Evolutionary conservation across 352 stramenopile species (phyloP).

Genomic region (Phytophthora pinifolia): DNA sequence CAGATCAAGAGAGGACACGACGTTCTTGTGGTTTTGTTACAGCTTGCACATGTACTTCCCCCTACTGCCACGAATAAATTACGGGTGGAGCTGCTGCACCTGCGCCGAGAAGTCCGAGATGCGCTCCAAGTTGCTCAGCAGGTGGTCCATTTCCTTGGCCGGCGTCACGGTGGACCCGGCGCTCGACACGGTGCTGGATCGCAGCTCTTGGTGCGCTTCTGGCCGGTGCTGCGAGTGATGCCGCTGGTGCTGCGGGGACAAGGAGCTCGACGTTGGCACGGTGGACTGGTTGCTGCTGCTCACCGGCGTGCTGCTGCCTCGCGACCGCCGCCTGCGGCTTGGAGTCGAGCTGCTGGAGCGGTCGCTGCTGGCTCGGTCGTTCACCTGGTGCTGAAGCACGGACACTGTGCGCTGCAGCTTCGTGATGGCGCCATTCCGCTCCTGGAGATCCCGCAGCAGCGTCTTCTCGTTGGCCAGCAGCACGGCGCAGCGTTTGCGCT

Average conservation of each 20-base stretch:
- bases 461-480: slow-evolving; percentile 70
- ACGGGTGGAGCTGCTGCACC: slow-evolving; percentile 29
- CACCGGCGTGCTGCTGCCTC: slow-evolving; percentile 31
- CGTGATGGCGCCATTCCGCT: slow-evolving; percentile 52
- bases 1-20: not conserved
- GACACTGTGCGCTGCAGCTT: slow-evolving; percentile 56
- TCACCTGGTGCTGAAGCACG: slow-evolving; percentile 32
- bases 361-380: slow-evolving; percentile 19
- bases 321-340: slow-evolving; percentile 22
- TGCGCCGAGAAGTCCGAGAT: slow-evolving; percentile 64
- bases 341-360: slow-evolving; percentile 18
- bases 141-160: slow-evolving; percentile 56
- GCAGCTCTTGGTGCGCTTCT: slow-evolving; percentile 11
- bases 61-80: slow-evolving; percentile 33
- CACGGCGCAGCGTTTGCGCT: slow-evolving; percentile 64
- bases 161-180: slow-evolving; percentile 24
- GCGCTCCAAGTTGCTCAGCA: slow-evolving; percentile 69
- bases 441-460: slow-evolving; percentile 66
- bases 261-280: slow-evolving; percentile 24
- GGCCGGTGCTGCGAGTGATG: slow-evolving; percentile 15
- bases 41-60: slow-evolving; percentile 1
- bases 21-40: slow-evolving; percentile 9
- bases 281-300: slow-evolving; percentile 37
- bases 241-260: slow-evolving; percentile 19
- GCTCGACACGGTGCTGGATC: slow-evolving; percentile 17